phyloP scores from a whole-genome alignment of 2,329 filamentous ascomycete genomes.

The Chaetomiaceae sp. region DNA sequence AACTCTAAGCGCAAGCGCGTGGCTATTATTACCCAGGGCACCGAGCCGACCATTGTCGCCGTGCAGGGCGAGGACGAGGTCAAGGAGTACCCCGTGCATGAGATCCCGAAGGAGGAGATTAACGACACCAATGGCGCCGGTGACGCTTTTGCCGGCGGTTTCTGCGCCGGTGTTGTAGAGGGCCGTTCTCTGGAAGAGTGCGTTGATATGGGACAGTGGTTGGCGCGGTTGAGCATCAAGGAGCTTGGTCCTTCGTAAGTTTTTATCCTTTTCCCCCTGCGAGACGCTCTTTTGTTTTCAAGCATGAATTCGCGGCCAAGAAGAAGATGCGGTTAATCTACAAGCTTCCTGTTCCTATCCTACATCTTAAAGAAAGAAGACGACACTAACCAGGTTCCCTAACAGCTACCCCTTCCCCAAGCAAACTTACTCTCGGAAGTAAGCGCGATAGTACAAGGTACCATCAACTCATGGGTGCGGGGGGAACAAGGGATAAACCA shows the following conservation, averaged over 20 bases:
- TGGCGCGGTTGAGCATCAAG: constrained; percentile 88
- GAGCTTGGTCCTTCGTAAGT: constrained; percentile 94
- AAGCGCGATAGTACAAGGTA: too few species aligned
- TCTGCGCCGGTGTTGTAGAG: constrained; percentile 83
- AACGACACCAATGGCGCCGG: constrained; percentile 96
- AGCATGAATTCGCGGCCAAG: background rate
- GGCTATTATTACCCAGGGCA: constrained; percentile 93
- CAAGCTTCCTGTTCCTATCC: background rate
- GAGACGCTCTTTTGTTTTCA: background rate
- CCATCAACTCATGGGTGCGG: background rate
- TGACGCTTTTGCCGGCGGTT: constrained; percentile 93
- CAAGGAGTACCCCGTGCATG: constrained; percentile 75
- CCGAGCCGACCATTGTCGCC: constrained; percentile 82
- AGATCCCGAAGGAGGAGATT: constrained; percentile 73
- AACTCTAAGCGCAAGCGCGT: constrained; percentile 79
- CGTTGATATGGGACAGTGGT: constrained; percentile 94
- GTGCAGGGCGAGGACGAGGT: constrained; percentile 65
- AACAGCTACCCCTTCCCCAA: constrained; percentile 76
- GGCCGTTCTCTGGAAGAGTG: constrained; percentile 73
- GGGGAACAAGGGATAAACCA: background rate
- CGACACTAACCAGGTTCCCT: constrained; percentile 8
- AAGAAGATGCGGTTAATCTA: background rate
- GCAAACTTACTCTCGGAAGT: constrained; percentile 61
- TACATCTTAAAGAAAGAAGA: too few species aligned
- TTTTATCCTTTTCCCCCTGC: background rate